Conservation (phyloP, 495 filamentous ascomycete species). For the Viridothelium virens region DNA sequence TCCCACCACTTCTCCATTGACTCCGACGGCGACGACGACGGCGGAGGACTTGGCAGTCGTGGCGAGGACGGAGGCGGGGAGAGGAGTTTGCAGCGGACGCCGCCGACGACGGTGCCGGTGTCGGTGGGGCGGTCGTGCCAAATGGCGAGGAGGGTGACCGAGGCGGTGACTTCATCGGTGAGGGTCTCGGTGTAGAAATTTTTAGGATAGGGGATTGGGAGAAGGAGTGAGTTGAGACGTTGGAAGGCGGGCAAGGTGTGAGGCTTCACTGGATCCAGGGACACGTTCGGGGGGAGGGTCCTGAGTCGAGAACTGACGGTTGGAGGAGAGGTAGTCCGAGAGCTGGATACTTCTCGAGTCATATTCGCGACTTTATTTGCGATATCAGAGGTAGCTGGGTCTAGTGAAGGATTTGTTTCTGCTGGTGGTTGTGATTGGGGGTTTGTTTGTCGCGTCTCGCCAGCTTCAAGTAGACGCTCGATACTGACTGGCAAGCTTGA, state of each 20-base stretch:
- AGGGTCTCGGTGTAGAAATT: slow-evolving; percentile 76
- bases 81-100: slow-evolving; percentile 76
- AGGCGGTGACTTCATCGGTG: slow-evolving; percentile 55
- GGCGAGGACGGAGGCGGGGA: no score
- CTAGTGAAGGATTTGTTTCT: not conserved
- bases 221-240: slow-evolving; percentile 71
- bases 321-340: slow-evolving; percentile 19
- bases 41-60: no score
- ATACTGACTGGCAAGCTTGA: slow-evolving; percentile 4
- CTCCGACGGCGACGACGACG: no score
- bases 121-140: slow-evolving; percentile 47
- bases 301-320: slow-evolving; percentile 7
- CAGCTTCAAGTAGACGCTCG: not conserved
- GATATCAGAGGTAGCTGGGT: not conserved
- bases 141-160: slow-evolving; percentile 70
- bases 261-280: slow-evolving; percentile 28
- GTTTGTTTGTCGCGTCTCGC: not conserved
- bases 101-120: slow-evolving; percentile 55
- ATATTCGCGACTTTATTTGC: not conserved
- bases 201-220: slow-evolving; percentile 81
- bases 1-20: not conserved
- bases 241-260: slow-evolving; percentile 61
- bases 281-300: slow-evolving; percentile 31
- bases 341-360: not conserved
- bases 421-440: slow-evolving; percentile 1